These are phyloP conservation scores for Corymbia citriodora DNA, from an alignment of 441 rosid species.

Conservation along the genomic window DNA sequence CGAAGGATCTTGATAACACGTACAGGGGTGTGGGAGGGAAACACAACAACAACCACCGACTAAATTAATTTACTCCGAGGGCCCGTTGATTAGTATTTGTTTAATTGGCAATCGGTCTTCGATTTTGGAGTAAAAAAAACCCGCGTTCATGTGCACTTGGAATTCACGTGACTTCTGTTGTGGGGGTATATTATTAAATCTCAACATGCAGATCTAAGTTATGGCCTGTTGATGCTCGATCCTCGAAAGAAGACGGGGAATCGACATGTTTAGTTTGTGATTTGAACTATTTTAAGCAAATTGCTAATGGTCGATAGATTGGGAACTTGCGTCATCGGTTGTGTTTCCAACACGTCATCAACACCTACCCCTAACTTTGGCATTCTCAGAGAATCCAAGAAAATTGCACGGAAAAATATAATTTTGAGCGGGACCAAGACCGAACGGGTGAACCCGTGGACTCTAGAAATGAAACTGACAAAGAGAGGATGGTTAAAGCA, in stretches of 20 bases:
- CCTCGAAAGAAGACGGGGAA: not conserved
- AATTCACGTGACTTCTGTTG: not conserved
- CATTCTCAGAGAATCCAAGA: not conserved
- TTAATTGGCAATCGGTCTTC: not conserved
- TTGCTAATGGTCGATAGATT: not conserved
- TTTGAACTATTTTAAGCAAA: not conserved
- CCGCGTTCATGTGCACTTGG: not conserved
- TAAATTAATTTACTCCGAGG: not conserved
- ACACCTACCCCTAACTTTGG: not conserved
- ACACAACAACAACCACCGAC: not conserved
- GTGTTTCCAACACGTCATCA: not conserved
- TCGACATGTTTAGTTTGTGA: not conserved
- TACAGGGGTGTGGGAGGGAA: not conserved
- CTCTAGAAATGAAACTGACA: not conserved
- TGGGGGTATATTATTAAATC: not conserved
- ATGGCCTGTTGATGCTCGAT: not conserved
- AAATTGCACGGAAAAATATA: not conserved
- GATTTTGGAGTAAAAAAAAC: not conserved
- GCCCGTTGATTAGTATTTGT: not conserved
- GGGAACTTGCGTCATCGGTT: not conserved
- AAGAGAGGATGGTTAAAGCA: not conserved
- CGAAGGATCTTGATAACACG: not conserved
- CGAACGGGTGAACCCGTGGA: not conserved
- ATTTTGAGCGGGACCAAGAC: not conserved
- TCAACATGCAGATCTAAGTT: not conserved